These are phyloP conservation scores for Boletus sensibilis DNA, from an alignment of 768 basidiomycete genomes.

Conservation along the genomic window DNA sequence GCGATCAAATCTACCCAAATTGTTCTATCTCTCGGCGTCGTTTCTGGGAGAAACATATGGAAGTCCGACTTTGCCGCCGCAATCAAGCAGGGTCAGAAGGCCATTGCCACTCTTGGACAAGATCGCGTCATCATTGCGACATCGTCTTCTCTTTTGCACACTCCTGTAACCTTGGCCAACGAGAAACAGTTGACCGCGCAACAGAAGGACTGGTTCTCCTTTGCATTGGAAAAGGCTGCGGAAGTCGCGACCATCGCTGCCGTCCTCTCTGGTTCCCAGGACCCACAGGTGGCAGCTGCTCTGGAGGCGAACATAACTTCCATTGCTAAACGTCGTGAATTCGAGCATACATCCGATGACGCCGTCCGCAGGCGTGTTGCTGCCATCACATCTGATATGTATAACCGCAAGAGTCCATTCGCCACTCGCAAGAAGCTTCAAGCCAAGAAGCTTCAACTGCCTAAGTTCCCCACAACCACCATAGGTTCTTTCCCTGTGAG, in stretches of 20 bases:
- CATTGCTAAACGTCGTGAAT: conserved; percentile 91
- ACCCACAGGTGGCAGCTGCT: conserved; percentile 62
- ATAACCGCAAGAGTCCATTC: conserved; percentile 89
- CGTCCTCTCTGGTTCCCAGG: conserved; percentile 81
- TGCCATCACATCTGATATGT: conserved; percentile 81
- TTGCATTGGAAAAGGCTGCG: conserved; percentile 91
- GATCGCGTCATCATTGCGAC: conserved; percentile 92
- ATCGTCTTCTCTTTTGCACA: conserved; percentile 97
- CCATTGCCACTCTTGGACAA: conserved; percentile 75
- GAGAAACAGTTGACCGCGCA: conserved; percentile 88
- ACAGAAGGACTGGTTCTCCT: conserved; percentile 98
- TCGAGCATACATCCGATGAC: conserved; percentile 91
- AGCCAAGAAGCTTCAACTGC: conserved; percentile 83
- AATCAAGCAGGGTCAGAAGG: conserved; percentile 80
- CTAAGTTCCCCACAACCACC: conserved; percentile 97
- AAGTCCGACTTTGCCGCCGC: conserved; percentile 90
- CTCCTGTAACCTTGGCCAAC: conserved; percentile 89
- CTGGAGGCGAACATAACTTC: conserved; percentile 88
- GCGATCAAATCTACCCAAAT: conserved; percentile 83
- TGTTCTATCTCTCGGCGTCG: conserved; percentile 87
- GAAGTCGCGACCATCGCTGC: conserved; percentile 90
- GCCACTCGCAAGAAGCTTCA: conserved; percentile 83
- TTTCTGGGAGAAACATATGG: conserved; percentile 99
- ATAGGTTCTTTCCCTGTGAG: conserved; percentile 95
- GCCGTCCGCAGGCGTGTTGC: conserved; percentile 94